Evolutionary conservation across 228 moss, liverwort and hornwort genomes (phyloP), one percentile per base, ranked within the genome.

Genomic region (Sphagnum fallax): DNA sequence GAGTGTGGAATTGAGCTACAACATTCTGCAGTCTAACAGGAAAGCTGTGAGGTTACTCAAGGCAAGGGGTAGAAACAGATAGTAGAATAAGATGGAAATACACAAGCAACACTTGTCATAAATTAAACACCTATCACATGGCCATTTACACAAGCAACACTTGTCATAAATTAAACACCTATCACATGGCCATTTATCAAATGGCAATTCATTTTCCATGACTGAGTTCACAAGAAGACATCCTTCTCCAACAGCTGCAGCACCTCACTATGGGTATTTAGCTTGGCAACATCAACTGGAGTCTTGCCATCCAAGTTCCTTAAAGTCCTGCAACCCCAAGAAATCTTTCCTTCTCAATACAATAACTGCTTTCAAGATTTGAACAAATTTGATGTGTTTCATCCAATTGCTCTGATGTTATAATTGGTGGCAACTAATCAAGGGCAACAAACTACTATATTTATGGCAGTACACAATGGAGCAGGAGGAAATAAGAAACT

Each of bases 231-330:
- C 85, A 98, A 82, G 81, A 90, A 98, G 0, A 82, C 94, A 75
- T 92, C 90, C 75, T 94, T 98, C 87, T 98, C 98, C 90, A 98
- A 87, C 4, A 93, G 84, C 87, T 90, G 87, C 64, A 98, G 81
- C 51, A 93, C 98, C 75, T 86, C 90, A 52, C 75, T 67, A 81
- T 98, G 93, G 69, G 90, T 94, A 80, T 98, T 98, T 16, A 98
- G 93, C 80, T 93, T 98, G 1, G 98, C 98, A 75, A 98, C 98
- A 67, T 98, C 94, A 49, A 98, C 92, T 16, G 98, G 91, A 51
- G 98, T 98, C 83, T 98, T 98, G 70, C 93, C 93, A 71, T 98
- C 98, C 85, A 98, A 70, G 67, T 94, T 98, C 81, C 87, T 86
- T 76, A 98, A 70, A 16, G 98, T 98, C 72, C 98, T 98, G 94